Evolutionary conservation across 2,329 filamentous ascomycete genomes (phyloP), one percentile per base, ranked within the genome.

Genomic region (Endothia cerciana): DNA sequence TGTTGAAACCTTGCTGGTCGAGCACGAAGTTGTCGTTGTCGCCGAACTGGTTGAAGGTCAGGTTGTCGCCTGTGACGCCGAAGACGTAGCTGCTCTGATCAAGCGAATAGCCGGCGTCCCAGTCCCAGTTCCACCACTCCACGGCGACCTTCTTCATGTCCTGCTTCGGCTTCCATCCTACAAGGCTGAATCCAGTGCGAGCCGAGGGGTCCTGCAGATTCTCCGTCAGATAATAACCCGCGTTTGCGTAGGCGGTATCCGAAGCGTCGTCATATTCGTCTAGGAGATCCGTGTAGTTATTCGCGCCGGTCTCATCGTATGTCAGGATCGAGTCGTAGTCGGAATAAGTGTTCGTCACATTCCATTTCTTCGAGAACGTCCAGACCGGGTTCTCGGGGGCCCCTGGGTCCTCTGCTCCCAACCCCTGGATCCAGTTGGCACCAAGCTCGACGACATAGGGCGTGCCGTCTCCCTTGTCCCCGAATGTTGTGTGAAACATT

Each of bases 391-490:
- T 89, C 58, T 87, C 83, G 41, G 78, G 78, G 2, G 73, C 74
- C 6, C 74, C 73, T 2, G 69, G 66, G 7, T 68, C 73, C 63
- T 47, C 71, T 25, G 71, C 69, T 4, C 73, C 73, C 0, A 73
- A 66, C 0, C 73, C 75, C 43, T 77, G 73, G 0, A 82, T 74
- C 89, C 89, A 91, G 68, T 91, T 91, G 7, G 89, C 89, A 2
- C 89, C 89, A 0, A 89, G 76, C 73, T 91, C 89, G 11, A 91
- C 79, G 0, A 79, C 81, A 66, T 87, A 88, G 0, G 85, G 82
- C 0, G 81, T 77, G 0, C 86, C 86, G 43, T 84, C 77, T 0
- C 75, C 43, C 3, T 76, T 73, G 19, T 79, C 76, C 4, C 88
- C 87, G 70, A 90, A 90, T 0, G 79, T 77, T 0, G 81, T 81